These are phyloP conservation scores for Exophiala sp. DNA, from an alignment of 2,329 filamentous ascomycete genomes.

Conservation along the genomic window DNA sequence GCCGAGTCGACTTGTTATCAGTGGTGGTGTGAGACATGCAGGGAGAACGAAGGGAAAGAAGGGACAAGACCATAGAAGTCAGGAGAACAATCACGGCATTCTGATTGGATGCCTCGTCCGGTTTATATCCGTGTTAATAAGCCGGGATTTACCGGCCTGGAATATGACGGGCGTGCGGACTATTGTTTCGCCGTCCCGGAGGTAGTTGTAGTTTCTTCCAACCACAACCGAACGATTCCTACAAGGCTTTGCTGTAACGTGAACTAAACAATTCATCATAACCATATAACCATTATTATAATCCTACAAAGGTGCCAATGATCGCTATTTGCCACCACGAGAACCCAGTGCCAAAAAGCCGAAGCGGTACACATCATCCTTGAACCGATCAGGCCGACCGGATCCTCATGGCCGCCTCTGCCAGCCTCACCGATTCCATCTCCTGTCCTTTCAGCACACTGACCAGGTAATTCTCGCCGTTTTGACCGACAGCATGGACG, in stretches of 20 bases:
- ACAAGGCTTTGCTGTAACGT: no score
- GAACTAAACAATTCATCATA: background rate
- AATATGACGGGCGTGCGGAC: background rate
- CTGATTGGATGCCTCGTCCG: no score
- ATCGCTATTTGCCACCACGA: no score
- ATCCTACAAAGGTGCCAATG: background rate
- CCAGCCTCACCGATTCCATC: slow-evolving; percentile 29
- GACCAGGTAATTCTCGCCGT: slow-evolving; percentile 31
- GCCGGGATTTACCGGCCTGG: background rate
- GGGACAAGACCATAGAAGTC: background rate
- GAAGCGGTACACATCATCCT: no score
- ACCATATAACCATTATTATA: no score
- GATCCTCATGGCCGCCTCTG: slow-evolving; percentile 19
- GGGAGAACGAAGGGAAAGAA: background rate
- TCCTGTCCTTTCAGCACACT: slow-evolving; percentile 30
- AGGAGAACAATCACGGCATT: no score
- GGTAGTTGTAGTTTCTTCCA: no score
- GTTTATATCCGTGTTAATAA: no score
- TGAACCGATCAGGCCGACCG: slow-evolving; percentile 8
- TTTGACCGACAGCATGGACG: slow-evolving; percentile 30
- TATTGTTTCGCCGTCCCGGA: background rate
- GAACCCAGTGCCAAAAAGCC: no score
- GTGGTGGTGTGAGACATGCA: background rate
- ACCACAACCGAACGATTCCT: no score
- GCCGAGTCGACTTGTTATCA: background rate